These are phyloP conservation scores for Allantophomopsis lycopodina DNA, from an alignment of 2,329 filamentous ascomycete species.

Conservation along the genomic window DNA sequence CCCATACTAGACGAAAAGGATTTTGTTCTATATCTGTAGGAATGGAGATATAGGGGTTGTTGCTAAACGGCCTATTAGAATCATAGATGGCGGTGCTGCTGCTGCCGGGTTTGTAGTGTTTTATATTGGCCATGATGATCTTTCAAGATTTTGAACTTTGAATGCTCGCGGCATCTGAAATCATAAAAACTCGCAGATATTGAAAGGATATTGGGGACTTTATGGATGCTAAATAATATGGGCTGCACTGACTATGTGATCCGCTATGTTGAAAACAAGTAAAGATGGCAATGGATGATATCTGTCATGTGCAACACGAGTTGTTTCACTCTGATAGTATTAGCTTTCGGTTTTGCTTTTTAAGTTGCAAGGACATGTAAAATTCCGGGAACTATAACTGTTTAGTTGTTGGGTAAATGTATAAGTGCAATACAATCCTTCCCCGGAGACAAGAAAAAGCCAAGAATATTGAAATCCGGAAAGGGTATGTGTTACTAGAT, in stretches of 20 bases:
- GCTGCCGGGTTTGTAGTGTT: background rate
- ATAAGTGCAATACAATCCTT: no score
- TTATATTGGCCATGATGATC: background rate
- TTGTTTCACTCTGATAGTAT: no score
- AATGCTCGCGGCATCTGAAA: background rate
- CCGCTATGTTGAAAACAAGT: background rate
- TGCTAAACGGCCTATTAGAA: background rate
- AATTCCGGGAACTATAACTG: no score
- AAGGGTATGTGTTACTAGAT: no score
- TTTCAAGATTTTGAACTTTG: background rate
- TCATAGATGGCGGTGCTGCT: slow-evolving; percentile 9
- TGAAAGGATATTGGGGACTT: background rate
- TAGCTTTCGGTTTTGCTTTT: no score
- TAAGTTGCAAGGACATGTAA: background rate
- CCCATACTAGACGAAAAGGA: slow-evolving; percentile 22
- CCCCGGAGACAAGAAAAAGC: no score
- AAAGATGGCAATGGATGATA: background rate
- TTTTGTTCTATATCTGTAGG: background rate
- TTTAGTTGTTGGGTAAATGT: no score
- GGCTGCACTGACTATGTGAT: no score
- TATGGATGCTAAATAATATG: background rate
- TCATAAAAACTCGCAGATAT: background rate
- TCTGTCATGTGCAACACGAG: no score
- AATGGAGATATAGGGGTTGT: background rate
- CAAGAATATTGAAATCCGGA: no score